A percentile compares a stretch with the other conserved stretches of the same genome.
Conservation (phyloP, 208 protist genomes). For the Herpetomonas samuelpessoai region DNA sequence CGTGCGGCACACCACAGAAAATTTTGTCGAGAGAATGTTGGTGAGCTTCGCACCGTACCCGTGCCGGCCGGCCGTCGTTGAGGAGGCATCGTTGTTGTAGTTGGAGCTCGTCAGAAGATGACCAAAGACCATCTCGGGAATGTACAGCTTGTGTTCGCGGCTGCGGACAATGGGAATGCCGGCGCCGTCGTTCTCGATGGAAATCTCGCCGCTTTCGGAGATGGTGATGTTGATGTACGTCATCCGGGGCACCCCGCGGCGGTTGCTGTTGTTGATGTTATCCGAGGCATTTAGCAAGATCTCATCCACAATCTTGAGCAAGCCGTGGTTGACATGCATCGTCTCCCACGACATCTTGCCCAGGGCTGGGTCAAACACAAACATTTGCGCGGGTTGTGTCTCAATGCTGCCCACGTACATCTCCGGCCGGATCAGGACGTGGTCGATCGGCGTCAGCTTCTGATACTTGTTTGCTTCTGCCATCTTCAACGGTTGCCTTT, state of each 20-base stretch:
- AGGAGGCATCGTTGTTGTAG: conserved; percentile 94
- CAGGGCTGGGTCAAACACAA: conserved; percentile 85
- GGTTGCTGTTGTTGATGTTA: conserved; percentile 89
- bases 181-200: conserved; percentile 95
- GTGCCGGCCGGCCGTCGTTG: conserved; percentile 95
- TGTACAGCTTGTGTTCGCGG: conserved; percentile 92
- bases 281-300: conserved; percentile 98
- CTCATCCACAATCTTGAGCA: conserved; percentile 99
- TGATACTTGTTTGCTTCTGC: conserved; percentile 87
- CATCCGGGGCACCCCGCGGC: conserved; percentile 33
- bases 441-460: conserved; percentile 93
- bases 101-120: conserved; percentile 96
- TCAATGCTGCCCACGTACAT: conserved; percentile 98
- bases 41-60: conserved; percentile 98
- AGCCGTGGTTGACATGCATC: conserved; percentile 93
- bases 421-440: conserved; percentile 97
- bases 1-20: conserved; percentile 92
- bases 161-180: conserved; percentile 93
- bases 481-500: no score
- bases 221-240: conserved; percentile 93
- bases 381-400: conserved; percentile 76
- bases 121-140: conserved; percentile 98
- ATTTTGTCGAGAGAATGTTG: conserved; percentile 99
- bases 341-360: conserved; percentile 87
- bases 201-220: conserved; percentile 85